Evolutionary conservation across 495 filamentous ascomycete genomes (phyloP).

Genomic region (Gamarada debralockiae): DNA sequence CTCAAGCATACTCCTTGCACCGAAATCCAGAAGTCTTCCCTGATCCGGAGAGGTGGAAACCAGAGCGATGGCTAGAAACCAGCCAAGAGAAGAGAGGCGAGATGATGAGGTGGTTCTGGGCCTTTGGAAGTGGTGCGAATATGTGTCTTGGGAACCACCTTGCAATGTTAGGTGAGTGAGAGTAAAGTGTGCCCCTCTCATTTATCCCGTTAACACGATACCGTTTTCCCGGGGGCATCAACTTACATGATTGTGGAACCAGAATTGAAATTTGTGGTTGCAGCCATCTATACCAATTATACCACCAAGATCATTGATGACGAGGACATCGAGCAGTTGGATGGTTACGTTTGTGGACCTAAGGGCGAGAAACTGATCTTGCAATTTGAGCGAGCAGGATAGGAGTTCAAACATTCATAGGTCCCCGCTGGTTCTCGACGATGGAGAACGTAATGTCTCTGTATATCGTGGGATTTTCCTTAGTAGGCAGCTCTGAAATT

Average conservation of each 20-base stretch:
- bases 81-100: conserved; percentile 36
- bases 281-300: conserved; percentile 64
- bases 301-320: conserved; percentile 53
- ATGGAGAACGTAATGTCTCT: too few species aligned
- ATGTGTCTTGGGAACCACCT: conserved; percentile 82
- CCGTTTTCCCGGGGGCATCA: background rate
- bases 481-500: conserved; percentile 1
- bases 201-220: background rate
- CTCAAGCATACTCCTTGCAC: conserved; percentile 65
- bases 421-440: too few species aligned
- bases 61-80: conserved; percentile 53
- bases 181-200: background rate
- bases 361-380: conserved; percentile 37
- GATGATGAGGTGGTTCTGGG: conserved; percentile 67
- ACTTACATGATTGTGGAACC: conserved; percentile 1
- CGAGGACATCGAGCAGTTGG: conserved; percentile 54
- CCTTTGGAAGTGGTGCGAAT: conserved; percentile 73
- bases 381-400: too few species aligned
- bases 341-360: conserved; percentile 61
- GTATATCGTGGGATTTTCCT: background rate
- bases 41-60: conserved; percentile 55
- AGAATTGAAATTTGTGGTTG: conserved; percentile 60
- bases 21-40: conserved; percentile 57
- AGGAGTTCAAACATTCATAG: too few species aligned
- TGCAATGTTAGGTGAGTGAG: conserved; percentile 61